These are phyloP conservation scores for Hypoxylon trugodes DNA, from an alignment of 495 filamentous ascomycete species.

Conservation along the genomic window DNA sequence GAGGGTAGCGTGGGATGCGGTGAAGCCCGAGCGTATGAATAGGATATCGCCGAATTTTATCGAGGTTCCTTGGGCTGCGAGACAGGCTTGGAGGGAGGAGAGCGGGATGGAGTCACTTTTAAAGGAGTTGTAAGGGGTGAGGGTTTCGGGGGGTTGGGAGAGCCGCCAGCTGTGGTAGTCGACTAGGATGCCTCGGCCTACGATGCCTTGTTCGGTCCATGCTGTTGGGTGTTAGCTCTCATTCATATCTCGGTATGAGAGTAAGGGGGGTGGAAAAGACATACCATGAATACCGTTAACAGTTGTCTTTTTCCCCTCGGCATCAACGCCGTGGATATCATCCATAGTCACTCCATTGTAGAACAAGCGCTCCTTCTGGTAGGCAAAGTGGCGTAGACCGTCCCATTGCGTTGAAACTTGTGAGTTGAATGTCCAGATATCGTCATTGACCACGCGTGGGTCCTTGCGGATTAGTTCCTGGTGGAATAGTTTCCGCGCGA, in stretches of 20 bases:
- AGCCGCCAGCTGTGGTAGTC: slow-evolving; percentile 64
- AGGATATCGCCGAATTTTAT: slow-evolving; percentile 64
- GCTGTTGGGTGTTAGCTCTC: slow-evolving; percentile 50
- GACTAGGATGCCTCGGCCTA: slow-evolving; percentile 65
- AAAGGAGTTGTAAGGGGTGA: slow-evolving; percentile 55
- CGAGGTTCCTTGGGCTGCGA: slow-evolving; percentile 57
- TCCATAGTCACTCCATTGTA: slow-evolving; percentile 68
- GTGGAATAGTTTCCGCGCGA: slow-evolving; percentile 50
- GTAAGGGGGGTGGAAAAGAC: slow-evolving; percentile 7
- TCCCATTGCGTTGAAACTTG: slow-evolving; percentile 60
- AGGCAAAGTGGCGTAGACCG: slow-evolving; percentile 57
- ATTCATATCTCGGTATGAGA: neutral
- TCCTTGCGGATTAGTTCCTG: slow-evolving; percentile 50
- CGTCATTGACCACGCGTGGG: slow-evolving; percentile 61
- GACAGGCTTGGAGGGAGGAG: slow-evolving; percentile 55
- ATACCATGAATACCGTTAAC: slow-evolving; percentile 63
- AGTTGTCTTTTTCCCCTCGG: slow-evolving; percentile 43
- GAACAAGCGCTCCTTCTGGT: slow-evolving; percentile 62
- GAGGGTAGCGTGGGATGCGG: slow-evolving; percentile 44
- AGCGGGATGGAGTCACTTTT: slow-evolving; percentile 50
- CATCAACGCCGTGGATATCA: slow-evolving; percentile 58
- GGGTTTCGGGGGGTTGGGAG: slow-evolving; percentile 23
- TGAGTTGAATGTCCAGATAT: slow-evolving; percentile 68
- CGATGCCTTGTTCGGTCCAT: slow-evolving; percentile 62
- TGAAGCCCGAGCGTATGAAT: slow-evolving; percentile 62